phyloP scores from a whole-genome alignment of 2,329 filamentous ascomycete species.

The Hortaea werneckii region DNA sequence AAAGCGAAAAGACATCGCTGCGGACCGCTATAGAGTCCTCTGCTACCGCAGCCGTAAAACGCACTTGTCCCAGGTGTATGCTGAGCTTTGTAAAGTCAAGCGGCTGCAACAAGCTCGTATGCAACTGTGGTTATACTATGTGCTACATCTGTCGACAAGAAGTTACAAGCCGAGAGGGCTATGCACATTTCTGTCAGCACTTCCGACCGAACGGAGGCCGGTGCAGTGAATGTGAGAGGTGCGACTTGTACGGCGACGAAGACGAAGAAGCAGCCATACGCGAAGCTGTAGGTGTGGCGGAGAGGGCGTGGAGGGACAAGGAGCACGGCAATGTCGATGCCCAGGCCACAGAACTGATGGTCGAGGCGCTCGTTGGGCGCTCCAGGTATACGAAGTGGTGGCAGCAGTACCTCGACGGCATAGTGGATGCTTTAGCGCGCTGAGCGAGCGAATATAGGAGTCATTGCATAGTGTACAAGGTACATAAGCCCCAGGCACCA shows the following conservation, averaged over 20 bases:
- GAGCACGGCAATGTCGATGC: slow-evolving; percentile 17
- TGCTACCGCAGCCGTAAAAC: slow-evolving; percentile 87
- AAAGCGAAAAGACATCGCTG: slow-evolving; percentile 68
- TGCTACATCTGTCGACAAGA: slow-evolving; percentile 79
- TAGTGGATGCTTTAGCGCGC: neutral
- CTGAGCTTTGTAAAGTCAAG: slow-evolving; percentile 86
- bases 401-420: neutral
- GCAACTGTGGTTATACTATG: slow-evolving; percentile 94
- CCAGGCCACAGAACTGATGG: neutral
- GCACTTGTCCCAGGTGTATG: slow-evolving; percentile 84
- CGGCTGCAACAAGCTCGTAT: slow-evolving; percentile 95
- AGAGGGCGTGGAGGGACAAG: slow-evolving; percentile 36
- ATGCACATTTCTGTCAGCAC: slow-evolving; percentile 92
- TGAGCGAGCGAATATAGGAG: too few relatives aligned
- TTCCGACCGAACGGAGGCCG: slow-evolving; percentile 70
- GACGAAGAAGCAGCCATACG: slow-evolving; percentile 36
- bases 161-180: slow-evolving; percentile 56
- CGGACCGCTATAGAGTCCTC: slow-evolving; percentile 86
- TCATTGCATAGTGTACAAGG: too few relatives aligned
- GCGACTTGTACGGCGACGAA: slow-evolving; percentile 40
- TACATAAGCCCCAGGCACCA: too few relatives aligned
- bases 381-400: neutral
- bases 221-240: slow-evolving; percentile 65
- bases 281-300: slow-evolving; percentile 33
- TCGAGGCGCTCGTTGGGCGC: slow-evolving; percentile 1